Evolutionary conservation across 305 asterid species (phyloP), one percentile per base, ranked within the genome.

Genomic region (Fraxinus albicans): DNA sequence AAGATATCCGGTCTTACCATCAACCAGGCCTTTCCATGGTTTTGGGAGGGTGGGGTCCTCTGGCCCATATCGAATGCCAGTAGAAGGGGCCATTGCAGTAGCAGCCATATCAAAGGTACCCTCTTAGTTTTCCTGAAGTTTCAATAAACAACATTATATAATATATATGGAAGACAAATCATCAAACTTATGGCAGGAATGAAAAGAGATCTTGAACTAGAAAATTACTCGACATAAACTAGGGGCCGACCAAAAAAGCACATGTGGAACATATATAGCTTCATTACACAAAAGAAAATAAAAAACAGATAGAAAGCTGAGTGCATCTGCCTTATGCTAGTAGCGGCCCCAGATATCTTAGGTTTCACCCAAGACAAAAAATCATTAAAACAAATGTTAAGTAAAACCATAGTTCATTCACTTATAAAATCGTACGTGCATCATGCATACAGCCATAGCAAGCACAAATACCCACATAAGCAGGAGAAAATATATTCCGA

Each of bases 1-100:
- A 25, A 97, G 89, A 89, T 94, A 93, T 65, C 98, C 97, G 82
- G 99, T 95, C 85, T 88, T 94, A 58, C 89, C 94, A 88, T 97
- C 99, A 81, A 97, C 92, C 60, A 95, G 86, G 33, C 98, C 99
- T 88, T 80, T 92, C 99, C 99, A 95, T 21, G 99, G 99, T 84
- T 91, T 97, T 12, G 98, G 99, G 79, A 97, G 97, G 63, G 94
- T 86, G 34, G 98, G 93, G 87, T 95, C 99, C 91, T 93, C 99
- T 15, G 99, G 99, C 17, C 99, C 99, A 82, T 93, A 97, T 2
- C 93, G 88, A 33, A 93, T 84, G 44, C 91, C 94, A 82, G 90
- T 55, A 58, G 91, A 77, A 8, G 92, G 65, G 80, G 88, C 89
- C 50, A 94, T 67, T 63, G 91, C 97, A 83, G 96, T 77, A 67